Base-by-base conservation (phyloP, 805 yeast genomes). In the Groenewaldozyma tartarivorans region DNA sequence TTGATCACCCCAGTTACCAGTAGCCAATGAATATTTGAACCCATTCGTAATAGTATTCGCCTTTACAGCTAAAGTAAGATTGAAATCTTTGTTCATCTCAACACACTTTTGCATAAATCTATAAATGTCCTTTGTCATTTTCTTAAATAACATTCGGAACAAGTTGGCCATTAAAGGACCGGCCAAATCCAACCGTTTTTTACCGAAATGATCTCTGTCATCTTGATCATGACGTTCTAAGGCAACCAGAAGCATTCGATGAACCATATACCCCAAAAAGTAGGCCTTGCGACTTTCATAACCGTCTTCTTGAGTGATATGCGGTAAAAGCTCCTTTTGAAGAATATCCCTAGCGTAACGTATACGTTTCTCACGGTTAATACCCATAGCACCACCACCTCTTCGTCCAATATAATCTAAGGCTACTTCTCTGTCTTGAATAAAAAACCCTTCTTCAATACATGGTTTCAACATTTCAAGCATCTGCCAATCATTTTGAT, bases 1-100 rank as follows among this genome's bases (percentile, higher is more conserved):
- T 63, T 92, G 99, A 66, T 92, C 99, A 69, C 99, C 98, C 99
- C 99, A 92, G 69, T 92, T 92, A 72, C 99, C 99, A 13, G 99
- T 92, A 41, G 99, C 99, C 57, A 92, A 72, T 31, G 98, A 92
- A 66, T 92, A 92, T 61, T 94, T 84, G 64, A 92, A 75, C 61
- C 99, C 99, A 47, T 94, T 90, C 30, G 99, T 92, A 54, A 92
- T 86, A 2, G 97, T 92, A 52, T 88, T 88, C 15, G 96, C 86
- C 68, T 92, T 90, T 51, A 92, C 96, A 31, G 98, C 98, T 57
- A 92, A 75, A 40, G 94, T 87, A 68, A 92, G 75, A 61, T 90
- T 90, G 72, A 92, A 92, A 62, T 90, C 98, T 63, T 86, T 86
- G 63, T 94, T 94, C 54, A 92, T 87, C 67, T 92, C 99, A 44